Percentiles rank a stretch among this genome's conserved stretches.
Conservation (phyloP, 2,329 filamentous ascomycete species). For the Pestalotiopsis sp. region DNA sequence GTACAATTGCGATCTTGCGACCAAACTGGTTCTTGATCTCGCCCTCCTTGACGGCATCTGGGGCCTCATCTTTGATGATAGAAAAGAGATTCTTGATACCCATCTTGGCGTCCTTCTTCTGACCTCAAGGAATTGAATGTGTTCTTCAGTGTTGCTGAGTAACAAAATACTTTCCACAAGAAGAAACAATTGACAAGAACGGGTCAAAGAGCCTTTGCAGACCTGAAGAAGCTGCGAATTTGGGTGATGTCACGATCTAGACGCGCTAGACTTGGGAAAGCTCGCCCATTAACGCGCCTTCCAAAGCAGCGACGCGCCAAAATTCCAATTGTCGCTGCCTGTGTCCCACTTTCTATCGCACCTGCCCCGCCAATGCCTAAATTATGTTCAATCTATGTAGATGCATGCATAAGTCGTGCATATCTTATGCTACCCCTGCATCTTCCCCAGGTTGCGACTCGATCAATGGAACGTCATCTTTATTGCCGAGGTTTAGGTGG, state of each 20-base stretch:
- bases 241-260: conserved; percentile 12
- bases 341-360: neutral
- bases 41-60: conserved; percentile 92
- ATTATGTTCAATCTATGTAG: neutral
- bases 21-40: conserved; percentile 99
- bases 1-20: conserved; percentile 94
- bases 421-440: neutral
- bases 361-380: neutral
- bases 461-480: neutral
- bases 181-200: neutral
- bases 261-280: conserved; percentile 9
- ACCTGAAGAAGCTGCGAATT: neutral
- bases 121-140: neutral
- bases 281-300: conserved; percentile 9
- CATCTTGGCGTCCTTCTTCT: conserved; percentile 41
- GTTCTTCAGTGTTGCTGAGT: neutral
- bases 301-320: neutral
- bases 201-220: neutral
- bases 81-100: conserved; percentile 75
- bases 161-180: neutral
- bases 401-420: neutral
- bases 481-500: conserved; percentile 10
- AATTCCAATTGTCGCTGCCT: neutral
- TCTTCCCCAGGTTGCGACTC: neutral
- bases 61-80: conserved; percentile 89